Conservation (phyloP, 1,284 basidiomycete species). For the Agaricales sp. region DNA sequence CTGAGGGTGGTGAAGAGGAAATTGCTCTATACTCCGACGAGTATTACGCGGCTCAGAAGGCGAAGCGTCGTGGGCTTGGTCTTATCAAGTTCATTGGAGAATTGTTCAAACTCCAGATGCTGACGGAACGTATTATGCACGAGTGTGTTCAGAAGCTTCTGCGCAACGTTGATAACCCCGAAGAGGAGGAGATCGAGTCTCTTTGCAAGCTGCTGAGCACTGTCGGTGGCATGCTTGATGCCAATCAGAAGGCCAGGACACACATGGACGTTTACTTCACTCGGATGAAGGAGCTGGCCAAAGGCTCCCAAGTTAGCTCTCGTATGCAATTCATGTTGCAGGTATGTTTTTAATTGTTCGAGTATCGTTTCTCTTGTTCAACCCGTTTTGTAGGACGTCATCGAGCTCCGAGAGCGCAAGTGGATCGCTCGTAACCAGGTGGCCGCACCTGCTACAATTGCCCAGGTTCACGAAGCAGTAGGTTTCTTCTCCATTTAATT, state of each 20-base stretch:
- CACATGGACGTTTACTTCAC: conserved; percentile 93
- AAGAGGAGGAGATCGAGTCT: conserved; percentile 97
- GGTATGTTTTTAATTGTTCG: conserved; percentile 34
- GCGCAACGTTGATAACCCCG: conserved; percentile 86
- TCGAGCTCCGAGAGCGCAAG: conserved; percentile 78
- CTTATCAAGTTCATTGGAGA: conserved; percentile 97
- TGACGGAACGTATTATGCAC: conserved; percentile 93
- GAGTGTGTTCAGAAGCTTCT: conserved; percentile 93
- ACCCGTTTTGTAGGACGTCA: conserved; percentile 54
- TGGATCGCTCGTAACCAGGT: conserved; percentile 73
- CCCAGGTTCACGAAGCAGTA: conserved; percentile 83
- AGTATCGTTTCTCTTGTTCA: conserved; percentile 3
- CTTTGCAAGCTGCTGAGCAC: conserved; percentile 90
- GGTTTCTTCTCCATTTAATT: conserved; percentile 15
- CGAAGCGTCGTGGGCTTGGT: conserved; percentile 94
- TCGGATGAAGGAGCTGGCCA: conserved; percentile 76
- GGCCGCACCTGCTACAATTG: conserved; percentile 81
- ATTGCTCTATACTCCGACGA: conserved; percentile 85
- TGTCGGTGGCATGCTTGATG: conserved; percentile 79
- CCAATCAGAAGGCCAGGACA: conserved; percentile 58
- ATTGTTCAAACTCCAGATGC: conserved; percentile 93
- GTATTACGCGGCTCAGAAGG: conserved; percentile 95
- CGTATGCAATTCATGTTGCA: conserved; percentile 95
- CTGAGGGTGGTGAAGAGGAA: conserved; percentile 30
- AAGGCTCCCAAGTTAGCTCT: conserved; percentile 67